Evolutionary conservation across 2,329 filamentous ascomycete genomes (phyloP).

Genomic region (Sporothrix dimorphospora): DNA sequence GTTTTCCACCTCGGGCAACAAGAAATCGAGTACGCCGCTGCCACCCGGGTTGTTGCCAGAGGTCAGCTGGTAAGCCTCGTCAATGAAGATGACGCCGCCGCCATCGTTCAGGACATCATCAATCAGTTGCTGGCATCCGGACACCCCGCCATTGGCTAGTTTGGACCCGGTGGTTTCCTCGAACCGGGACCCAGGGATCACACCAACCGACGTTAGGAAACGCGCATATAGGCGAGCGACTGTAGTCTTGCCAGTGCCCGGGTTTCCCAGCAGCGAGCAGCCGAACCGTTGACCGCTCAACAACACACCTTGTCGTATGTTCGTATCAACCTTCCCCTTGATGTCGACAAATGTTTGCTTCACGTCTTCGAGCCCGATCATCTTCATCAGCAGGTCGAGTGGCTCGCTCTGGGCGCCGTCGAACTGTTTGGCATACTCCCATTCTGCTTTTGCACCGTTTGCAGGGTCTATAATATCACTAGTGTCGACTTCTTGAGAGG

Average conservation of each 20-base stretch:
- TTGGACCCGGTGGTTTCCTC: constrained; percentile 69
- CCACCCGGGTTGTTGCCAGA: constrained; percentile 62
- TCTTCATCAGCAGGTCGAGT: constrained; percentile 67
- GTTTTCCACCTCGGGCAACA: constrained; percentile 75
- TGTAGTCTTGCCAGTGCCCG: constrained; percentile 48
- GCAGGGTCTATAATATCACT: too few species aligned
- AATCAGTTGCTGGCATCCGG: constrained; percentile 59
- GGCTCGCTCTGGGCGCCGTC: constrained; percentile 55
- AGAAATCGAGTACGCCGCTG: constrained; percentile 66
- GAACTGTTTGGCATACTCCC: constrained; percentile 61
- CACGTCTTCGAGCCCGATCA: constrained; percentile 72
- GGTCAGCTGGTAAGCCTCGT: constrained; percentile 76
- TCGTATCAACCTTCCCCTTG: constrained; percentile 65
- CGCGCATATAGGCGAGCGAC: constrained; percentile 69
- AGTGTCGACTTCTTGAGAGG: too few species aligned
- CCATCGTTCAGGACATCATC: constrained; percentile 59
- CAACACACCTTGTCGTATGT: constrained; percentile 59
- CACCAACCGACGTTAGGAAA: constrained; percentile 64
- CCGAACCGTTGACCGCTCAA: constrained; percentile 64
- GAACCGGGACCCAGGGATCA: constrained; percentile 63
- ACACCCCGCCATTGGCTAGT: constrained; percentile 65
- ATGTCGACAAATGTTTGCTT: constrained; percentile 66
- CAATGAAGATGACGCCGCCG: constrained; percentile 75
- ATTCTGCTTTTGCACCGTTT: constrained; percentile 50
- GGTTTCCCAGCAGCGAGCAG: constrained; percentile 69